Percentiles rank a stretch among this genome's conserved stretches.
These are phyloP conservation scores for Chrysochromulina tobinii DNA, from an alignment of 78 protist genomes.

Conservation along the genomic window DNA sequence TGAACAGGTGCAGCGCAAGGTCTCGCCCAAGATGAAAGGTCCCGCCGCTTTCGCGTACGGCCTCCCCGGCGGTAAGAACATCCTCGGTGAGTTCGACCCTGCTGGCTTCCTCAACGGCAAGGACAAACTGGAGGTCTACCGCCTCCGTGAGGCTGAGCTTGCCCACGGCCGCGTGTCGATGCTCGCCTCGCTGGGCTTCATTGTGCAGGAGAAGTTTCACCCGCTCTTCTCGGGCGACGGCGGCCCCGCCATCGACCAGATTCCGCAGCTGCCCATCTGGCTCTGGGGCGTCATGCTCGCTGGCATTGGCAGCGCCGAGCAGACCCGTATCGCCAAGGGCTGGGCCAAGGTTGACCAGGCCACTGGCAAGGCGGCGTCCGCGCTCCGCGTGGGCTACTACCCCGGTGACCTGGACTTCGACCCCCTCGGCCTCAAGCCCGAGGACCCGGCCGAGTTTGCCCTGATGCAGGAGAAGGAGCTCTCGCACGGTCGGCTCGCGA, in stretches of 20 bases:
- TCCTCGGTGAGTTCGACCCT: not conserved
- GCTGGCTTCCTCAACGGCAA: not conserved
- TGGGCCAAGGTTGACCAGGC: not conserved
- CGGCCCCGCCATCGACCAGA: too few species aligned
- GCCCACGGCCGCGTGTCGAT: too few species aligned
- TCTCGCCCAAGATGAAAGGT: not conserved
- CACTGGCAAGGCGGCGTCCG: not conserved
- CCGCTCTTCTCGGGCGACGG: too few species aligned
- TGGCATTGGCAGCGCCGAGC: too few species aligned
- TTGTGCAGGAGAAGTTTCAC: too few species aligned
- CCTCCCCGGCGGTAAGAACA: not conserved
- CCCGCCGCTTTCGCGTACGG: not conserved
- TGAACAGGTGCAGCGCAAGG: not conserved
- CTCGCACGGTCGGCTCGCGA: too few species aligned
- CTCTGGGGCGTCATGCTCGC: too few species aligned
- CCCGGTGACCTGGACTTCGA: not conserved
- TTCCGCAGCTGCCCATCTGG: too few species aligned
- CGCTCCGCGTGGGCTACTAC: not conserved
- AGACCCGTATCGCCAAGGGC: too few species aligned
- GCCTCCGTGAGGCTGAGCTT: too few species aligned
- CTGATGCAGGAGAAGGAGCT: too few species aligned
- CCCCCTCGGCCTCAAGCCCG: not conserved
- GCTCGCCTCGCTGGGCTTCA: too few species aligned
- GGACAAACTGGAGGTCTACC: not conserved
- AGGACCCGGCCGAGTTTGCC: not conserved